A percentile compares a stretch with the other conserved stretches of the same genome.
These are phyloP conservation scores for Malassezia brasiliensis DNA, from an alignment of 1,284 basidiomycete genomes.

Conservation along the genomic window DNA sequence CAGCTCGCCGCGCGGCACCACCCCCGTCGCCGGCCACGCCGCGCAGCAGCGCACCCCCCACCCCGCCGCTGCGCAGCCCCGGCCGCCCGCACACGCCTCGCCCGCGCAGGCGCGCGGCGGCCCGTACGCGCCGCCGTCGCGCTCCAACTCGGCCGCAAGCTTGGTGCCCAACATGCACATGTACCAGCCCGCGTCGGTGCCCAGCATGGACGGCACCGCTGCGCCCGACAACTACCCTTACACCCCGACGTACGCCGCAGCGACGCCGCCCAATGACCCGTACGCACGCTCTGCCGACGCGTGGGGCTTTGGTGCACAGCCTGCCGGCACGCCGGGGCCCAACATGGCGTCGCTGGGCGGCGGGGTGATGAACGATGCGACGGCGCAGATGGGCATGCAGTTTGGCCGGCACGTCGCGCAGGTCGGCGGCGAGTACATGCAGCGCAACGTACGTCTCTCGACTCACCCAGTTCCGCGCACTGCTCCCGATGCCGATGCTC, in stretches of 20 bases:
- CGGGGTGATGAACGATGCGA: slow-evolving; percentile 68
- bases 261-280: not conserved
- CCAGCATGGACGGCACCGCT: not conserved
- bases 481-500: slow-evolving; percentile 51
- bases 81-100: not conserved
- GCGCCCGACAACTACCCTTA: not conserved
- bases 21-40: not conserved
- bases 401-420: slow-evolving; percentile 82
- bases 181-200: slow-evolving; percentile 4
- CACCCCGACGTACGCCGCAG: not conserved
- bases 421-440: slow-evolving; percentile 89
- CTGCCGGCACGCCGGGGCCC: slow-evolving; percentile 6
- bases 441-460: slow-evolving; percentile 66
- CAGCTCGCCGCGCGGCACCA: slow-evolving; percentile 9
- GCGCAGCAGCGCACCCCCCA: not conserved
- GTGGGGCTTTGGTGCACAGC: not conserved
- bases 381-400: slow-evolving; percentile 92
- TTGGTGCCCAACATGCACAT: slow-evolving; percentile 8
- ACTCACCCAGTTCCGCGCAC: slow-evolving; percentile 23
- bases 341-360: slow-evolving; percentile 5
- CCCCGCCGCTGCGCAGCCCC: not conserved
- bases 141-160: slow-evolving; percentile 9
- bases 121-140: slow-evolving; percentile 5
- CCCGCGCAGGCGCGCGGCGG: not conserved
- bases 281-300: not conserved